These are phyloP conservation scores for Pleurotus tuoliensis DNA, from an alignment of 768 basidiomycete species.

Conservation along the genomic window DNA sequence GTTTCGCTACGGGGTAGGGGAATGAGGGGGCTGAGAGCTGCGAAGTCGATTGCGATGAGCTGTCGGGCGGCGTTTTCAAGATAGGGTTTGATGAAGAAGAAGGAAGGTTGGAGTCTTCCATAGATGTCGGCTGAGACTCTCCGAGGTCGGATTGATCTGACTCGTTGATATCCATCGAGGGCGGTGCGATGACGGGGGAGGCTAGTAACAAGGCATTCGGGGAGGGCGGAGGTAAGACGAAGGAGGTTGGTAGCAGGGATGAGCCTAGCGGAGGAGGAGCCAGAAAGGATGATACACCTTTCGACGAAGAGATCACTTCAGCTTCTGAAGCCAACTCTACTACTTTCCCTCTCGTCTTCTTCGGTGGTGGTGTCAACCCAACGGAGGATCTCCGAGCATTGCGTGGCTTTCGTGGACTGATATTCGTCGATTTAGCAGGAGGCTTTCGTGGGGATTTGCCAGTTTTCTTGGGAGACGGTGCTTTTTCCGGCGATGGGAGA, in stretches of 20 bases:
- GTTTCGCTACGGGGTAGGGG: constrained; percentile 69
- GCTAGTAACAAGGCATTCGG: constrained; percentile 19
- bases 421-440: constrained; percentile 40
- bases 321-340: constrained; percentile 37
- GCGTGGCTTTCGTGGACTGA: constrained; percentile 43
- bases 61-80: constrained; percentile 11
- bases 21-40: constrained; percentile 31
- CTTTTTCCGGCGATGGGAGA: constrained; percentile 19
- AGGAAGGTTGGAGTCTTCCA: neutral
- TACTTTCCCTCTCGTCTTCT: constrained; percentile 7
- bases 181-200: constrained; percentile 60
- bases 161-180: neutral
- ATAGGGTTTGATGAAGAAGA: neutral
- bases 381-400: constrained; percentile 44
- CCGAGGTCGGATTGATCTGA: too few relatives aligned
- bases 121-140: neutral
- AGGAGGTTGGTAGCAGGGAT: constrained; percentile 62
- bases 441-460: constrained; percentile 42
- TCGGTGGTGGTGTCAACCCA: constrained; percentile 22
- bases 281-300: constrained; percentile 17
- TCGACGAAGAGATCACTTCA: constrained; percentile 32
- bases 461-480: constrained; percentile 20
- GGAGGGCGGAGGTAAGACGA: constrained; percentile 71
- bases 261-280: constrained; percentile 34
- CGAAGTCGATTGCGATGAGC: constrained; percentile 15